Base-by-base conservation (phyloP, 176 grass and related monocot genomes). In the Musa beccarii region DNA sequence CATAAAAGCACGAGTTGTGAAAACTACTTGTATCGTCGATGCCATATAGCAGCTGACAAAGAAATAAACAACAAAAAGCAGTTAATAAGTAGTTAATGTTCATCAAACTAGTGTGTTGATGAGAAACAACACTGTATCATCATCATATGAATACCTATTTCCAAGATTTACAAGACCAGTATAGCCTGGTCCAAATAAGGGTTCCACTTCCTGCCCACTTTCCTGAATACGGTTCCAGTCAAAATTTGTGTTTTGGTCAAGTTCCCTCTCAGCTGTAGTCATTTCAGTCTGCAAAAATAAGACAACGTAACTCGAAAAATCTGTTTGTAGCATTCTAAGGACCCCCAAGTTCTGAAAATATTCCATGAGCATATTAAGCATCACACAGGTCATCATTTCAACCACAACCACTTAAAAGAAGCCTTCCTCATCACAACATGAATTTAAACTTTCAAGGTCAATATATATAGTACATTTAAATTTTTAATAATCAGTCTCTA, bases 201-300 rank as follows among this genome's bases (percentile, higher is more conserved):
- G 90, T 80, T 94, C 81, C 2, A 83, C 84, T 66, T 94, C 86
- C 79, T 94, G 87, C 54, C 90, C 90, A 77, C 86, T 94, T 89
- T 99, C 95, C 83, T 99, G 95, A 76, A 99, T 86, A 84, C 95
- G 89, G 70, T 94, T 99, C 95, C 95, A 99, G 64, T 99, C 95
- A 91, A 84, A 99, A 89, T 92, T 99, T 55, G 89, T 93, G 78
- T 99, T 99, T 59, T 84, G 76, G 75, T 99, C 95, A 85, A 99
- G 88, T 82, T 99, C 95, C 87, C 95, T 99, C 81, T 99, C 95
- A 34, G 95, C 95, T 59, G 95, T 99, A 78, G 95, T 99, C 95
- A 99, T 99, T 75, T 99, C 95, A 69, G 95, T 99, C 95, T 99
- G 81, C 69, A 85, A 73, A 43, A 76, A 64, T 79, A 23, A 82